Evolutionary conservation across 192 early-diverging fungal species (phyloP).

Genomic region (Backusella liffmaniae): DNA sequence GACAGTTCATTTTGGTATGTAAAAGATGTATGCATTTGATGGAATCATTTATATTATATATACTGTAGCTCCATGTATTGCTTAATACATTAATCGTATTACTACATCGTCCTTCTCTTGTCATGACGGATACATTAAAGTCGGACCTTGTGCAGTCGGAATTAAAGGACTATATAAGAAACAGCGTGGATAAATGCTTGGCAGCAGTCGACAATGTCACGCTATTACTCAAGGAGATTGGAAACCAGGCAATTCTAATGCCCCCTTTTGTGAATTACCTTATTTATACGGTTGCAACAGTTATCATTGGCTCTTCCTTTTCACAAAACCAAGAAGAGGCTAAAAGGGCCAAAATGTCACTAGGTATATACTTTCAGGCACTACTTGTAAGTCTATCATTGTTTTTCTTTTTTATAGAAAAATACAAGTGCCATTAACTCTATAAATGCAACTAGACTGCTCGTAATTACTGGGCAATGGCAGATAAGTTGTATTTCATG

Average conservation of each 20-base stretch:
- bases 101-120: conserved; percentile 45
- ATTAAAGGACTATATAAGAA: conserved; percentile 33
- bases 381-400: conserved; percentile 28
- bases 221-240: conserved; percentile 39
- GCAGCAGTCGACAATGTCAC: conserved; percentile 41
- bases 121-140: conserved; percentile 19
- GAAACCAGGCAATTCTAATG: conserved; percentile 21
- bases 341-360: conserved; percentile 35
- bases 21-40: no score
- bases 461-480: conserved; percentile 51
- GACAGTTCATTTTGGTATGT: conserved; percentile 17
- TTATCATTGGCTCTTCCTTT: conserved; percentile 47
- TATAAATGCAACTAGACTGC: conserved; percentile 21
- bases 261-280: conserved; percentile 47
- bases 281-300: conserved; percentile 46
- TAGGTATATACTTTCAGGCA: conserved; percentile 40
- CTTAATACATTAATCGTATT: conserved; percentile 44
- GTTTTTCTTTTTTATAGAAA: neutral
- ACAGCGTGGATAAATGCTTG: conserved; percentile 38
- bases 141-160: conserved; percentile 23
- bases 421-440: neutral
- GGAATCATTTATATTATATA: neutral
- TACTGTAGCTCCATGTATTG: conserved; percentile 42
- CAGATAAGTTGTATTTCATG: conserved; percentile 54
- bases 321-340: conserved; percentile 38